Base-by-base conservation (phyloP, 1,284 basidiomycete genomes). In the Malassezia psittaci region DNA sequence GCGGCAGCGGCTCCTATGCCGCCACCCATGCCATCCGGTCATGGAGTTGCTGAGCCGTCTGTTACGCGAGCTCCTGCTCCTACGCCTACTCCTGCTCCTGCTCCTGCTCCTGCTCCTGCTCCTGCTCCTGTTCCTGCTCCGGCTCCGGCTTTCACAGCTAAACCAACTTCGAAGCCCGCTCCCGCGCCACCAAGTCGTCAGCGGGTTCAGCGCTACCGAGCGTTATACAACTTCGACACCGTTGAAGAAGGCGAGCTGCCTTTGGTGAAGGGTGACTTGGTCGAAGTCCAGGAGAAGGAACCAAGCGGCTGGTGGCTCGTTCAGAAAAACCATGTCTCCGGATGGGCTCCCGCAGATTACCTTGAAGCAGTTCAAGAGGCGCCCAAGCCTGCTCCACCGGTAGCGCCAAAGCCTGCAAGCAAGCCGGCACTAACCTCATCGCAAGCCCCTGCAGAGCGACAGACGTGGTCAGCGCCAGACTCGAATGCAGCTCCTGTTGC, bases 291-390 rank as follows among this genome's bases (percentile, higher is more conserved):
- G 50, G 85, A 94, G 78, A 90, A 96, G 78, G 90, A 94, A 86
- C 54, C 61, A 29, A 64, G 42, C 19, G 65, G 81, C 1, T 98
- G 93, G 93, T 96, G 93, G 90, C 80, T 96, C 41, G 85, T 96
- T 48, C 88, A 86, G 79, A 91, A 88, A 77, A 81, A 81, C 53
- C 82, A 81, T 0, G 77, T 79, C 19, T 90, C 96, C 75, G 93
- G 90, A 13, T 98, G 91, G 91, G 87, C 90, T 15, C 90, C 81
- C 86, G 88, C 80, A 89, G 96, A 70, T 94, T 94, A 57, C 88
- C 90, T 77, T 60, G 78, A 76, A 49, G 51, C 61, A 16, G 79
- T 83, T 18, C 78, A 83, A 0, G 81, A 85, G 0, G 83, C 88
- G 7, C 80, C 82, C 0, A 11, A 62, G 59, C 35, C 69, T 65